Percentiles rank a stretch among this genome's conserved stretches.
Evolutionary conservation across 345 rosid species (phyloP).

Genomic region (Diplotaxis tenuifolia): DNA sequence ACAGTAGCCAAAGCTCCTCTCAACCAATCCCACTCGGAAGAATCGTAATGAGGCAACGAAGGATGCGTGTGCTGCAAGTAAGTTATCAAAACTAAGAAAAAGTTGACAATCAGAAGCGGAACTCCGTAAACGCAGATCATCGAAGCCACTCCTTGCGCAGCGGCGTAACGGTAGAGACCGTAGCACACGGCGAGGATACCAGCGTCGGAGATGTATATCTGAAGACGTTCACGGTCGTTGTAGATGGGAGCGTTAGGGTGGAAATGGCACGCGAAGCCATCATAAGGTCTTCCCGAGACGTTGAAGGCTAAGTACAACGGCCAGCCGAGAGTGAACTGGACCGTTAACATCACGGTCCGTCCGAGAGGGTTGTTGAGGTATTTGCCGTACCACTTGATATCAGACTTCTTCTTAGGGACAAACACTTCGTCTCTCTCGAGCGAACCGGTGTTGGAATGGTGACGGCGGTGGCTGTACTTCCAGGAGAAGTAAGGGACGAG

Average conservation of each 20-base stretch:
- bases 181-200: slow-evolving; percentile 58
- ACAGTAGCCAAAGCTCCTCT: slow-evolving; percentile 83
- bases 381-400: slow-evolving; percentile 52
- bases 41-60: slow-evolving; percentile 75
- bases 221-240: slow-evolving; percentile 67
- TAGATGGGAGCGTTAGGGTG: slow-evolving; percentile 78
- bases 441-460: slow-evolving; percentile 86
- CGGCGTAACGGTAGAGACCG: slow-evolving; percentile 53
- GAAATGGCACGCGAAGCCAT: slow-evolving; percentile 69
- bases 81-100: slow-evolving; percentile 66
- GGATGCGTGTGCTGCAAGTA: slow-evolving; percentile 91
- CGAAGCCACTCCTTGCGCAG: slow-evolving; percentile 60
- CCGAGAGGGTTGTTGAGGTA: slow-evolving; percentile 78
- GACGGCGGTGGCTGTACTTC: slow-evolving; percentile 93
- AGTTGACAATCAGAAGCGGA: slow-evolving; percentile 69
- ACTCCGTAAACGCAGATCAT: slow-evolving; percentile 61
- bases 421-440: slow-evolving; percentile 84
- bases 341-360: slow-evolving; percentile 43
- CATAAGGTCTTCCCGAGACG: slow-evolving; percentile 74
- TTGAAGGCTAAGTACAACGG: slow-evolving; percentile 85
- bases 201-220: slow-evolving; percentile 65
- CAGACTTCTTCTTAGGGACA: slow-evolving; percentile 63
- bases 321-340: slow-evolving; percentile 80
- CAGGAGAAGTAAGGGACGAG: slow-evolving; percentile 92
- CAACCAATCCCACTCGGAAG: slow-evolving; percentile 89